Evolutionary conservation across 2,329 filamentous ascomycete species (phyloP).

Genomic region (Alternaria conjuncta): DNA sequence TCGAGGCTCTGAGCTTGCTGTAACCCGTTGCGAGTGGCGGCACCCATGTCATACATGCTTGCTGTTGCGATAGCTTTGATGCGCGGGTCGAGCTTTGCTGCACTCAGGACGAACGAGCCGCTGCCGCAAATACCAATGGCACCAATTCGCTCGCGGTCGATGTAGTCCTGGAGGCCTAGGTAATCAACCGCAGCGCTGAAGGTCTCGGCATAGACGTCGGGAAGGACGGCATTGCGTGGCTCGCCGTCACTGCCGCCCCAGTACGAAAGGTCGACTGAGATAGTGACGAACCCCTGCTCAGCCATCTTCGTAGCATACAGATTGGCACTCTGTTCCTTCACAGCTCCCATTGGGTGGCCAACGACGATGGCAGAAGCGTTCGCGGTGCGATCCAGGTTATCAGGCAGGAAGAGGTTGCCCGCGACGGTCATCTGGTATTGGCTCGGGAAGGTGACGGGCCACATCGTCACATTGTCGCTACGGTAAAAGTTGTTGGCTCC

Average conservation of each 20-base stretch:
- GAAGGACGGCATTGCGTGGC: constrained; percentile 33
- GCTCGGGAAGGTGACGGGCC: constrained; percentile 15
- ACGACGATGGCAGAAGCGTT: constrained; percentile 32
- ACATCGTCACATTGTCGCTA: constrained; percentile 15
- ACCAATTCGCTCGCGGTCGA: constrained; percentile 40
- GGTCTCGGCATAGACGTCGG: constrained; percentile 35
- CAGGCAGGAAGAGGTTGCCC: constrained; percentile 13
- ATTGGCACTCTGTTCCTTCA: constrained; percentile 43
- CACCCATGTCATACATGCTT: constrained; percentile 31
- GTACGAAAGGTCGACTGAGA: constrained; percentile 32
- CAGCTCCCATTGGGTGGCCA: constrained; percentile 37
- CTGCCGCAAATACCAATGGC: constrained; percentile 42
- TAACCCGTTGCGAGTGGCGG: constrained; percentile 15
- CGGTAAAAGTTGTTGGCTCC: constrained; percentile 25
- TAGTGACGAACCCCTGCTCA: constrained; percentile 34
- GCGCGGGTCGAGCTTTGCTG: constrained; percentile 44
- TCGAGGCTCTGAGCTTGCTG: constrained; percentile 11
- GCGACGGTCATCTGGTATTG: constrained; percentile 13
- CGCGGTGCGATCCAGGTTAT: constrained; percentile 5
- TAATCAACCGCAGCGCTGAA: constrained; percentile 45
- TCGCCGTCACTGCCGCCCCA: constrained; percentile 37
- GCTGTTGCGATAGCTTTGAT: constrained; percentile 30
- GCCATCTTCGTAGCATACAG: constrained; percentile 40
- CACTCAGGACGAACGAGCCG: constrained; percentile 43
- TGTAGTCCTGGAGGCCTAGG: constrained; percentile 24